Conservation (phyloP, 2,329 filamentous ascomycete genomes). For the Aspergillus persii region DNA sequence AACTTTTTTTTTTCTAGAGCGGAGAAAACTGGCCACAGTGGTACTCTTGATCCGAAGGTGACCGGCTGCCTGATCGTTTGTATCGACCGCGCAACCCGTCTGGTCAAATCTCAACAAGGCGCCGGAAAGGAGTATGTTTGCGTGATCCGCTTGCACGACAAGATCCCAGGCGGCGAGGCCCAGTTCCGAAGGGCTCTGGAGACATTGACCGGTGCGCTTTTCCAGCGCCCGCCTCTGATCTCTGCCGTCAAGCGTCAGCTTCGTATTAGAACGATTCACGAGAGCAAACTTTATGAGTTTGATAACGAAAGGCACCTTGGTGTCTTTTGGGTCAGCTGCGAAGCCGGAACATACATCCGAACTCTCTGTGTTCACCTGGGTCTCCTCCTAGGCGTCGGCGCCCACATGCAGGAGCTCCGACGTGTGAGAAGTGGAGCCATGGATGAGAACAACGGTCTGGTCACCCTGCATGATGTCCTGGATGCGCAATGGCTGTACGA, state of each 20-base stretch:
- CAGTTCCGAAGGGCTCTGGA: conserved; percentile 93
- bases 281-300: conserved; percentile 94
- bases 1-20: conserved; percentile 51
- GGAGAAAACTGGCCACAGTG: conserved; percentile 97
- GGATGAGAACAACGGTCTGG: conserved; percentile 84
- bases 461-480: conserved; percentile 91
- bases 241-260: conserved; percentile 98
- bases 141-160: conserved; percentile 92
- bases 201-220: conserved; percentile 92
- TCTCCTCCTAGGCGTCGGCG: conserved; percentile 74
- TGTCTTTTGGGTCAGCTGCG: conserved; percentile 99
- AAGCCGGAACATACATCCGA: conserved; percentile 97
- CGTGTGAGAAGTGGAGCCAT: conserved; percentile 92
- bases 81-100: conserved; percentile 92
- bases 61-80: conserved; percentile 93
- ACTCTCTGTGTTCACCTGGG: conserved; percentile 95
- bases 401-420: conserved; percentile 97
- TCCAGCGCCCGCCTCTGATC: conserved; percentile 95
- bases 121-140: conserved; percentile 99
- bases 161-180: conserved; percentile 86
- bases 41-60: conserved; percentile 97
- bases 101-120: conserved; percentile 98
- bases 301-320: conserved; percentile 97
- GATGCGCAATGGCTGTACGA: conserved; percentile 96
- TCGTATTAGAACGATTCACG: conserved; percentile 95